phyloP scores from a whole-genome alignment of 139 green algal species.

The Eudorina sp. region DNA sequence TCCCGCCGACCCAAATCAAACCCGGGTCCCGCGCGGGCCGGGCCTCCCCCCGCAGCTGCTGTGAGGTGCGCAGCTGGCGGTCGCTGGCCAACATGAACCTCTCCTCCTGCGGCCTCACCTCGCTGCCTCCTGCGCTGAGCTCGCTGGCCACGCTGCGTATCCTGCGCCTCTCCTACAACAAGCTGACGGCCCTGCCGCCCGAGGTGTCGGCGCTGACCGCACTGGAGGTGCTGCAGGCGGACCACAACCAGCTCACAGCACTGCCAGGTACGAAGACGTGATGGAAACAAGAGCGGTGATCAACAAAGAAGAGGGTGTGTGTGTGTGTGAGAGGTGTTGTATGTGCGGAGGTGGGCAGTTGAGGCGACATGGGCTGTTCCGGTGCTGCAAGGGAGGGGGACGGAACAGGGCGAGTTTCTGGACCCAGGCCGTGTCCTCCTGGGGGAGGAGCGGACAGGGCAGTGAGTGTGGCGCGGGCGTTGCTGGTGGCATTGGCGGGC shows the following conservation, averaged over 20 bases:
- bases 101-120: conserved; percentile 65
- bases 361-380: too few species aligned
- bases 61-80: conserved; percentile 48
- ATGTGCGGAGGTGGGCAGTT: too few species aligned
- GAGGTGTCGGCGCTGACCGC: conserved; percentile 54
- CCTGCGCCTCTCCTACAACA: conserved; percentile 71
- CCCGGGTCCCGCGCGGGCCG: background rate
- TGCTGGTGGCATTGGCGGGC: too few species aligned
- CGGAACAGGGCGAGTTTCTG: too few species aligned
- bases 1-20: background rate
- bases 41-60: conserved; percentile 36
- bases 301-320: too few species aligned
- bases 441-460: too few species aligned
- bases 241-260: conserved; percentile 87
- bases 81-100: conserved; percentile 75
- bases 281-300: background rate
- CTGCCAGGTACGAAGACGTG: conserved; percentile 76
- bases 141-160: conserved; percentile 44
- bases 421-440: too few species aligned
- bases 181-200: conserved; percentile 60
- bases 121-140: conserved; percentile 12
- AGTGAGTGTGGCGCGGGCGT: too few species aligned
- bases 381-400: too few species aligned
- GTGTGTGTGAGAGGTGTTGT: too few species aligned
- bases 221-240: conserved; percentile 70